Evolutionary conservation across 805 yeast genomes (phyloP), one percentile per base, ranked within the genome.

Genomic region (Spathaspora boniae): DNA sequence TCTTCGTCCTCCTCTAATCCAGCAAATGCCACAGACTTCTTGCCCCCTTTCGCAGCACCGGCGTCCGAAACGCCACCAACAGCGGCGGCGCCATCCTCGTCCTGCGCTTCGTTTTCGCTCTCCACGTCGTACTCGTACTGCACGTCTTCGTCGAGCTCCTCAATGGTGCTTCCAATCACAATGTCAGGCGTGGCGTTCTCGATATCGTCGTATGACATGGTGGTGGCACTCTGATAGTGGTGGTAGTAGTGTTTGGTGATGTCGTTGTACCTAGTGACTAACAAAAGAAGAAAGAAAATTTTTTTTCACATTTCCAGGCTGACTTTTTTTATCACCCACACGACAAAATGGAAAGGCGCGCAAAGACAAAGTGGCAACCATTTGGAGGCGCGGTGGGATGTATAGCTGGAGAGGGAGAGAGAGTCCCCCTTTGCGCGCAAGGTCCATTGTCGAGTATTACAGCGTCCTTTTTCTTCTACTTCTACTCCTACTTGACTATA

Each of bases 181-280:
- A 88, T 81, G 57, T 82, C 85, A 29, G 96, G 96, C 48, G 80
- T 81, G 40, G 82, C 88, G 62, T 80, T 86, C 60, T 86, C 88
- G 52, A 86, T 72, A 67, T 86, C 89, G 59, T 73, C 83, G 68
- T 67, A 66, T 44, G 87, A 76, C 89, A 82, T 82, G 36, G 16
- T n/a, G n/a, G n/a, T n/a, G n/a, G n/a, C n/a, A n/a, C n/a, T n/a
- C n/a, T n/a, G n/a, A n/a, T n/a, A n/a, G n/a, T n/a, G n/a, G n/a
- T n/a, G n/a, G n/a, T n/a, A n/a, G n/a, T n/a, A n/a, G n/a, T n/a
- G n/a, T n/a, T n/a, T 12, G 20, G 12, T 29, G 22, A 16, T 12
- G 5, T 25, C 30, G n/a, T 26, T 29, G 29, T 29, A 27, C 21
- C 27, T 32, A 23, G 27, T 23, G 26, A 29, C 21, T 22, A 36